Percentiles rank a stretch among this genome's conserved stretches.
phyloP scores from a whole-genome alignment of 345 rosid species.

The Melaleuca quinquenervia region DNA sequence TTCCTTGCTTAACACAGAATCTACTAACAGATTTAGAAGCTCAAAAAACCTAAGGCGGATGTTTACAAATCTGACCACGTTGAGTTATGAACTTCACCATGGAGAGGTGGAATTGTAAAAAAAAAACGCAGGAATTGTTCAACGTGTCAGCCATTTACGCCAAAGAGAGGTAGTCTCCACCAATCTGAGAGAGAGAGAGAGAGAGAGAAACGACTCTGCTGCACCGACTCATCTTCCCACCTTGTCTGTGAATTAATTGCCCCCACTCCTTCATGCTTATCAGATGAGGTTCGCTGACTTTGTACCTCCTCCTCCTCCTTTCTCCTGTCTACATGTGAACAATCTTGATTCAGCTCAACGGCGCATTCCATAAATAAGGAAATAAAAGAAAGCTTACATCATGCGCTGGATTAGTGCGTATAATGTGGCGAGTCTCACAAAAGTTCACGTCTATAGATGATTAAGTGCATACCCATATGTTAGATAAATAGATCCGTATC shows the following conservation, averaged over 20 bases:
- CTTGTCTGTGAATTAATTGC: not conserved
- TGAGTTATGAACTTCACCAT: not conserved
- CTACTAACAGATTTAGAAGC: not conserved
- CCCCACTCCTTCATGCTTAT: not conserved
- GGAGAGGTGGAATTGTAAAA: not conserved
- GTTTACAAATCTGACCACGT: not conserved
- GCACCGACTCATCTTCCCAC: not conserved
- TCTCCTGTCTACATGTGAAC: not conserved
- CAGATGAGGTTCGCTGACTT: not conserved
- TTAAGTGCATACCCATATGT: not conserved
- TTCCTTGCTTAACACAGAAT: too few relatives aligned
- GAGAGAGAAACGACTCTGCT: not conserved
- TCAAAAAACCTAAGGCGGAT: not conserved
- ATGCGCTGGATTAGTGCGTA: not conserved
- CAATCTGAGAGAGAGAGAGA: not conserved
- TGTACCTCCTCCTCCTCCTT: not conserved
- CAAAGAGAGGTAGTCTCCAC: not conserved
- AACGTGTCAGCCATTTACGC: not conserved
- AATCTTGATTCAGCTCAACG: not conserved
- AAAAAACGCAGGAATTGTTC: not conserved
- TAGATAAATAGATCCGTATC: fast-evolving
- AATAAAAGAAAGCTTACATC: not conserved
- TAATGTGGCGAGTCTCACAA: not conserved
- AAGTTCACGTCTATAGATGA: not conserved
- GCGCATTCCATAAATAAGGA: not conserved